Percentiles rank a stretch among this genome's conserved stretches.
These are phyloP conservation scores for Huntiella moniliformis DNA, from an alignment of 2,329 filamentous ascomycete genomes.

Conservation along the genomic window DNA sequence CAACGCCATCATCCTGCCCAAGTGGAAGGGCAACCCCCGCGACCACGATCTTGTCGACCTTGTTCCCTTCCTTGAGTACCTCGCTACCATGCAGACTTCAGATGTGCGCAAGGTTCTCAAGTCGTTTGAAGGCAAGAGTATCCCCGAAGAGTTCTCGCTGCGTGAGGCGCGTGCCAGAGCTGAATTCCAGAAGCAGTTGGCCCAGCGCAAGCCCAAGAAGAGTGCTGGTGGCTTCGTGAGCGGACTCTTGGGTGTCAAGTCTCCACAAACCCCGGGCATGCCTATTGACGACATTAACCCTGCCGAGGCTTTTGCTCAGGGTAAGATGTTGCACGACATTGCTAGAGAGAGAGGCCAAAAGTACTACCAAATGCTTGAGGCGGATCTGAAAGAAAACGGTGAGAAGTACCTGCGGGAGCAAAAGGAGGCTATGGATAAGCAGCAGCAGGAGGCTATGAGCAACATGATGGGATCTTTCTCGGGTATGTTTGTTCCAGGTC, in stretches of 20 bases:
- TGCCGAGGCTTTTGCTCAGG: constrained; percentile 63
- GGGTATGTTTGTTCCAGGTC: constrained; percentile 30
- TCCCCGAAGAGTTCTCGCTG: constrained; percentile 74
- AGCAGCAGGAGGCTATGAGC: constrained; percentile 77
- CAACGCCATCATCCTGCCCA: constrained; percentile 79
- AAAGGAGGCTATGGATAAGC: constrained; percentile 70
- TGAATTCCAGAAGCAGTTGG: constrained; percentile 64
- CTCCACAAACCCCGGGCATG: constrained; percentile 40
- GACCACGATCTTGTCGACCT: constrained; percentile 76
- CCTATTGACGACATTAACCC: constrained; percentile 37
- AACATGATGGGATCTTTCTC: constrained; percentile 70
- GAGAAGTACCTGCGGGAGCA: constrained; percentile 94
- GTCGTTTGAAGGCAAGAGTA: constrained; percentile 75
- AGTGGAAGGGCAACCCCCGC: constrained; percentile 68
- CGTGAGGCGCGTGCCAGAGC: constrained; percentile 72
- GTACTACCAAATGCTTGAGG: constrained; percentile 76
- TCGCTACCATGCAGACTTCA: constrained; percentile 78
- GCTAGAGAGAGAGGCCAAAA: constrained; percentile 80
- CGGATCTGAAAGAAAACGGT: constrained; percentile 80
- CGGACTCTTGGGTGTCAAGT: constrained; percentile 56
- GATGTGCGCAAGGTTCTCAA: constrained; percentile 76
- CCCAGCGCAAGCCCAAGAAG: constrained; percentile 44
- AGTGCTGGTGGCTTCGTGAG: constrained; percentile 41
- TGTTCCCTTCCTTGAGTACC: constrained; percentile 94
- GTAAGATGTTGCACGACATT: constrained; percentile 94